phyloP scores from a whole-genome alignment of 352 stramenopile genomes.

The Globisporangium uncinulatum region DNA sequence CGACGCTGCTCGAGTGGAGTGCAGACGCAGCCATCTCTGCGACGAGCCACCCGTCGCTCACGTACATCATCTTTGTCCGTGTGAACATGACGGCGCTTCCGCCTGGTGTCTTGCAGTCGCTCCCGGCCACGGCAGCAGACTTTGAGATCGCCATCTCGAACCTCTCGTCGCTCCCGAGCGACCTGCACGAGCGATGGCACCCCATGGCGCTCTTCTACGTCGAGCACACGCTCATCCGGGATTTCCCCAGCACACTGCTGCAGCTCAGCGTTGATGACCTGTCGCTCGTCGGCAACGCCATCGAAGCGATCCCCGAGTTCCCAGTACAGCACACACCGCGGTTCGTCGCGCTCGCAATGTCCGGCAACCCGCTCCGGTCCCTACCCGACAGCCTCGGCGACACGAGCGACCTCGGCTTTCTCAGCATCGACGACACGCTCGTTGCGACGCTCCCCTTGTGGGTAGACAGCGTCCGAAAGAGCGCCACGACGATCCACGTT shows the following conservation, averaged over 20 bases:
- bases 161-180: slow-evolving; percentile 15
- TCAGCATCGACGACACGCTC: slow-evolving; percentile 28
- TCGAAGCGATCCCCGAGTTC: slow-evolving; percentile 23
- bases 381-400: slow-evolving; percentile 20
- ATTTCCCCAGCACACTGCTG: slow-evolving; percentile 2
- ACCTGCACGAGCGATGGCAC: slow-evolving; percentile 20
- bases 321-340: background rate
- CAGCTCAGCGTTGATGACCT: slow-evolving; percentile 22
- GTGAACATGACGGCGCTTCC: slow-evolving; percentile 45
- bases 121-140: slow-evolving; percentile 31
- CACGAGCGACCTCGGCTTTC: slow-evolving; percentile 20
- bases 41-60: slow-evolving; percentile 22
- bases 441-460: slow-evolving; percentile 21
- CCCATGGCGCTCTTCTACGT: slow-evolving; percentile 18
- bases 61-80: slow-evolving; percentile 38
- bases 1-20: slow-evolving; percentile 32
- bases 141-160: slow-evolving; percentile 25
- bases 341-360: slow-evolving; percentile 22
- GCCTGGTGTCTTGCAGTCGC: slow-evolving; percentile 23
- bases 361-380: slow-evolving; percentile 17
- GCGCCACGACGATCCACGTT: slow-evolving; percentile 22
- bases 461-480: slow-evolving; percentile 14
- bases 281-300: slow-evolving; percentile 26
- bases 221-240: slow-evolving; percentile 12
- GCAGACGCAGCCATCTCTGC: slow-evolving; percentile 24